Evolutionary conservation across 441 rosid genomes (phyloP), one percentile per base, ranked within the genome.

Genomic region (Omphalea diandra): DNA sequence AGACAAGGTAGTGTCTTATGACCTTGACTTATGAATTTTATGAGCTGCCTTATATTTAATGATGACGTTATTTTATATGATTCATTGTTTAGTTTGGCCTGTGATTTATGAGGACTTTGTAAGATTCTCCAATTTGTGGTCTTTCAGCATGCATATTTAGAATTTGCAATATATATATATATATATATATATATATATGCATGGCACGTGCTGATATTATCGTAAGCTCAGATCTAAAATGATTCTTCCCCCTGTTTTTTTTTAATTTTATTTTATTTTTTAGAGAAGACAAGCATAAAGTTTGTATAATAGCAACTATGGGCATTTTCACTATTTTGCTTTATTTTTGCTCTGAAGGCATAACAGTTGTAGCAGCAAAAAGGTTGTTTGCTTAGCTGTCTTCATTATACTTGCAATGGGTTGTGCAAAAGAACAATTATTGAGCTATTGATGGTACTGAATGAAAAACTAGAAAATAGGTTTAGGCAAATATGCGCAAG

Each of bases 1-100:
- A 74, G 63, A 67, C 64, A 74, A 71, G 87, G 87, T 81, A 67
- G 36, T 59, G 20, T 44, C 46, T 43, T 49, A 38, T 54, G 52
- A 47, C 57, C 32, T 2, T 66, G 36, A 62, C 29, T 41, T 47
- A 58, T 24, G 43, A 14, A 3, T 52, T 65, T 40, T 41, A n/a
- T 71, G 27, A 44, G 32, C 7, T 57, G 43, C 11, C 59, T 44
- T 57, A 43, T 35, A 35, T 72, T 38, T 3, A 5, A 52, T 50
- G 11, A 5, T 29, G 9, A 40, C 9, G 12, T 32, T n/a, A 49
- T 52, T 26, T 33, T 11, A 14, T 41, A 36, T 58, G 29, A 56
- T 54, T n/a, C 20, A 38, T 29, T 65, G 50, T 66, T 63, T 40
- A 5, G 11, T 35, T 62, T 67, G 43, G 40, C 35, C 2, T 24